Evolutionary conservation across 768 basidiomycete species (phyloP).

Genomic region (Pisolithus tinctorius): DNA sequence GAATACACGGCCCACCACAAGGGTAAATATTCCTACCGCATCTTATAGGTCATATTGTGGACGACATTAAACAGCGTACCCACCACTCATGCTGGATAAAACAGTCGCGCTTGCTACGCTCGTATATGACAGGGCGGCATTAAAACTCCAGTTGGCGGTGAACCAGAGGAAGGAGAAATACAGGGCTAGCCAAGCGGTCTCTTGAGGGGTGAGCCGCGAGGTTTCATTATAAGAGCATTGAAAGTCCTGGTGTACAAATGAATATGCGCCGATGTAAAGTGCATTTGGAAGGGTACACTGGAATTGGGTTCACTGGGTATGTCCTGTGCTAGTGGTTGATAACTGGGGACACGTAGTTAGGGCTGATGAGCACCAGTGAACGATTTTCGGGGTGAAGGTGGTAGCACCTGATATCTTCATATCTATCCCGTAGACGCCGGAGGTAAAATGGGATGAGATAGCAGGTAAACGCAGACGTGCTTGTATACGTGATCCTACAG

Average conservation of each 20-base stretch:
- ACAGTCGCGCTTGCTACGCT: conserved; percentile 96
- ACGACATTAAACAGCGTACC: conserved; percentile 15
- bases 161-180: conserved; percentile 91
- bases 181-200: conserved; percentile 76
- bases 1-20: conserved; percentile 76
- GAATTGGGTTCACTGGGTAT: conserved; percentile 5
- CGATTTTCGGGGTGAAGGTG: neutral
- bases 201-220: conserved; percentile 47
- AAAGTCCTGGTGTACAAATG: conserved; percentile 4
- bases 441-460: conserved; percentile 66
- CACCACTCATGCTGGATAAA: conserved; percentile 84
- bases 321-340: conserved; percentile 20
- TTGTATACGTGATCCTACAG: conserved; percentile 78
- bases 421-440: conserved; percentile 19
- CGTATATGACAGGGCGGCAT: conserved; percentile 77
- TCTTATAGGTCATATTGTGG: neutral
- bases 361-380: neutral
- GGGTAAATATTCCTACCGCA: conserved; percentile 80
- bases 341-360: conserved; percentile 8
- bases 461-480: conserved; percentile 80
- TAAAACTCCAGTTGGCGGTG: conserved; percentile 87
- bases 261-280: neutral
- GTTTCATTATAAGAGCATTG: conserved; percentile 10
- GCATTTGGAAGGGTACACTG: conserved; percentile 8
- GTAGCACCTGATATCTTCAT: neutral